phyloP scores from a whole-genome alignment of 2,329 filamentous ascomycete species.

The Colletotrichum cuscutae region DNA sequence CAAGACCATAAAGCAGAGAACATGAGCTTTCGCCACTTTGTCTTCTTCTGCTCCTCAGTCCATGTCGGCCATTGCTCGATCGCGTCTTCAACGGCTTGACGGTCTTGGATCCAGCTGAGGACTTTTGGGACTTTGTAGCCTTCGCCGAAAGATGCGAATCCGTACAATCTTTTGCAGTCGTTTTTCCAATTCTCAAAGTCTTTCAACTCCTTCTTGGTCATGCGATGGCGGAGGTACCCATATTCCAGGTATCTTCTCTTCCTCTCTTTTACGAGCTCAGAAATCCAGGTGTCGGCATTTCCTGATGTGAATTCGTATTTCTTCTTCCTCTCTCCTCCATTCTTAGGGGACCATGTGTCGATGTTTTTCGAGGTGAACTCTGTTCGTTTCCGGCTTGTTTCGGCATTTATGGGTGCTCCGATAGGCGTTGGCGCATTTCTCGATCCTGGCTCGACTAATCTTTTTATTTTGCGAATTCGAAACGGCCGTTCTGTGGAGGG shows the following conservation, averaged over 20 bases:
- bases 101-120: constrained; percentile 43
- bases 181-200: constrained; percentile 33
- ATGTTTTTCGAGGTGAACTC: neutral
- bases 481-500: neutral
- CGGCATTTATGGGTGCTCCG: neutral
- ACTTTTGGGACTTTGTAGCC: neutral
- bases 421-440: neutral
- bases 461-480: neutral
- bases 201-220: constrained; percentile 15
- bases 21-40: constrained; percentile 48
- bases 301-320: neutral
- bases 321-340: neutral
- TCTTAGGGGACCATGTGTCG: neutral
- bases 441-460: neutral
- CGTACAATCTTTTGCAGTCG: neutral
- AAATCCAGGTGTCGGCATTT: neutral
- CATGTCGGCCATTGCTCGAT: constrained; percentile 37
- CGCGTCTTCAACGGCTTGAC: constrained; percentile 40
- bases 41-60: neutral
- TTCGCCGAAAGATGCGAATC: neutral
- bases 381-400: neutral
- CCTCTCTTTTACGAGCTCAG: neutral
- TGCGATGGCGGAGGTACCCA: constrained; percentile 31
- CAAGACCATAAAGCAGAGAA: constrained; percentile 46
- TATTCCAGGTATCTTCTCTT: constrained; percentile 36